Evolutionary conservation across 495 filamentous ascomycete species (phyloP).

Genomic region (Penicillium roqueforti): DNA sequence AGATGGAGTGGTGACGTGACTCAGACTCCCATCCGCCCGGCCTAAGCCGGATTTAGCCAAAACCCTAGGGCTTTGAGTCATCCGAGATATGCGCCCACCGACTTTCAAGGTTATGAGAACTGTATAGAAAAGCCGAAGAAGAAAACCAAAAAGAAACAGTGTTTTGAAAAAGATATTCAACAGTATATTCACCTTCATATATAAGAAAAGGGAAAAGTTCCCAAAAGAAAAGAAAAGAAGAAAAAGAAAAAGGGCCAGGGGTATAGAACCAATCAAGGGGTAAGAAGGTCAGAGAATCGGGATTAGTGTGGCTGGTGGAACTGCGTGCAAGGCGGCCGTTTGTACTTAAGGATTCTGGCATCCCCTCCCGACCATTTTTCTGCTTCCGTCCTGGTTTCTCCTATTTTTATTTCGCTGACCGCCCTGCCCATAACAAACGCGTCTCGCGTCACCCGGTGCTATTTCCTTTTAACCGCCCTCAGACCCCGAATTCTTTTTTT

Average conservation of each 20-base stretch:
- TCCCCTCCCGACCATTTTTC: conserved; percentile 42
- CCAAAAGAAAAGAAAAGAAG: conserved; percentile 4
- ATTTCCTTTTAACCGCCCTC: conserved; percentile 7
- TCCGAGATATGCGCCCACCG: neutral
- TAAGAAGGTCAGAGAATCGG: conserved; percentile 30
- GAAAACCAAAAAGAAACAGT: neutral
- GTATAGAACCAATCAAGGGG: conserved; percentile 23
- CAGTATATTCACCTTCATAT: neutral
- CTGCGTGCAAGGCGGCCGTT: conserved; percentile 40
- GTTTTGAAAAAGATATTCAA: too few species aligned
- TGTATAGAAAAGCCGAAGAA: neutral
- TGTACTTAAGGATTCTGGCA: conserved; percentile 52
- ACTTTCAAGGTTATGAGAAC: neutral
- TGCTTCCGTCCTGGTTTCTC: conserved; percentile 34
- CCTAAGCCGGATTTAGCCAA: conserved; percentile 13
- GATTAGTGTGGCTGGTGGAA: conserved; percentile 41
- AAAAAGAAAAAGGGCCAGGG: conserved; percentile 21
- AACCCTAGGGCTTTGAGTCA: conserved; percentile 18
- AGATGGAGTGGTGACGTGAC: conserved; percentile 13
- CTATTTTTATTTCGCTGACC: conserved; percentile 28
- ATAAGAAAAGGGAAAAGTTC: neutral
- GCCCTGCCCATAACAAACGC: conserved; percentile 25
- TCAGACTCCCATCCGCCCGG: neutral
- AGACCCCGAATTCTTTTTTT: conserved; percentile 12
- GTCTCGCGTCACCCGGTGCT: conserved; percentile 28